Evolutionary conservation across 2,329 filamentous ascomycete species (phyloP).

Genomic region (Sporothrix protearum): DNA sequence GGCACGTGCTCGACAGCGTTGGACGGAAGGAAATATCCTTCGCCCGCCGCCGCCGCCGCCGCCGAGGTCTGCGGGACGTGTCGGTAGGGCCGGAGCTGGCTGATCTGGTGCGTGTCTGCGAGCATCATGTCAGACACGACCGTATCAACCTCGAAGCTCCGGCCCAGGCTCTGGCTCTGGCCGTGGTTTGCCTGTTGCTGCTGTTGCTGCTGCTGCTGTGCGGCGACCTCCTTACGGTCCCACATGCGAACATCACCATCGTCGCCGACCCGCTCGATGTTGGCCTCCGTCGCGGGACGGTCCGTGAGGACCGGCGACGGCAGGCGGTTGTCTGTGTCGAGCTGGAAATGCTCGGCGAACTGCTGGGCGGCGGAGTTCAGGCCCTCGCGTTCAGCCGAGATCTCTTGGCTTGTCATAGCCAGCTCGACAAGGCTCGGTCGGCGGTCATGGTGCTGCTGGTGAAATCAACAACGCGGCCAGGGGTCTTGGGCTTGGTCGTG

Average conservation of each 20-base stretch:
- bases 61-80: neutral
- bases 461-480: conserved; percentile 58
- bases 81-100: neutral
- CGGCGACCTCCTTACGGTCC: conserved; percentile 11
- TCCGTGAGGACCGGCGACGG: neutral
- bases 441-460: conserved; percentile 47
- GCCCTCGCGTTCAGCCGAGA: neutral
- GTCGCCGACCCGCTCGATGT: neutral
- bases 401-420: conserved; percentile 37
- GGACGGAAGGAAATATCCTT: conserved; percentile 13
- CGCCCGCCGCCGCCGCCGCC: neutral
- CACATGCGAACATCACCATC: conserved; percentile 20
- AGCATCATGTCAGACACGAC: conserved; percentile 27
- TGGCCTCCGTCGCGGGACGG: neutral
- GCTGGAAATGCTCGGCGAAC: conserved; percentile 26
- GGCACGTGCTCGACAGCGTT: conserved; percentile 17
- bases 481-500: conserved; percentile 55
- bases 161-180: neutral
- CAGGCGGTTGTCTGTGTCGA: conserved; percentile 24
- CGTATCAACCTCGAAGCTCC: conserved; percentile 20
- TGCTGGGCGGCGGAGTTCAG: neutral
- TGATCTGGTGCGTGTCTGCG: conserved; percentile 25
- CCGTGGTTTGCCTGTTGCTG: neutral
- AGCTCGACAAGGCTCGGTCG: conserved; percentile 19
- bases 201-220: neutral